phyloP scores from a whole-genome alignment of 345 rosid species.

The Hevea brasiliensis region DNA sequence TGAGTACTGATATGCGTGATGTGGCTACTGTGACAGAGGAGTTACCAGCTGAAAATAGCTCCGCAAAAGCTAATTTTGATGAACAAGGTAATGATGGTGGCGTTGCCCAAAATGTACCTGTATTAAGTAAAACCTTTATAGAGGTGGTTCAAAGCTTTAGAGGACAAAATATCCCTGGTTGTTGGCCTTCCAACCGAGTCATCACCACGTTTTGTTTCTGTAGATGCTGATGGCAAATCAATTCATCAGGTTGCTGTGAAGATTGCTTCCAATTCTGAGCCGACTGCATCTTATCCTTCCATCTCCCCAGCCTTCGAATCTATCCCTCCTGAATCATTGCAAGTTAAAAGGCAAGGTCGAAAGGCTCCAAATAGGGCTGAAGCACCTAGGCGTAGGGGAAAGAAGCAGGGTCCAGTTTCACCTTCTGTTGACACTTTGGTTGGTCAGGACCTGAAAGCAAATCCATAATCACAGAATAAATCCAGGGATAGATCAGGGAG shows the following conservation, averaged over 20 bases:
- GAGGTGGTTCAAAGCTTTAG: conserved; percentile 9
- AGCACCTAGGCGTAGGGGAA: conserved; percentile 45
- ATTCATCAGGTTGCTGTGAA: conserved; percentile 2
- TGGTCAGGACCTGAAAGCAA: conserved; percentile 32
- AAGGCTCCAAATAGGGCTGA: conserved; percentile 39
- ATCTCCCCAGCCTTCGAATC: conserved; percentile 21
- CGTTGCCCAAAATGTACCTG: conserved; percentile 1
- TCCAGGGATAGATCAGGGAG: conserved; percentile 28
- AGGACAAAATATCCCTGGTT: conserved; percentile 2
- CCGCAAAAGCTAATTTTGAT: conserved; percentile 4
- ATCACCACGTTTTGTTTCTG: conserved; percentile 12
- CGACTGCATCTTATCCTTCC: conserved; percentile 29
- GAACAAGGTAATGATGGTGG: conserved; percentile 17
- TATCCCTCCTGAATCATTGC: conserved; percentile 25
- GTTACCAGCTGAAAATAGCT: conserved; percentile 13
- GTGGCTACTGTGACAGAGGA: conserved; percentile 21
- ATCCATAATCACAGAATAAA: conserved; percentile 26
- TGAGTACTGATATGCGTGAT: conserved; percentile 7
- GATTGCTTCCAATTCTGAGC: conserved; percentile 24
- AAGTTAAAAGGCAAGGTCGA: conserved; percentile 45
- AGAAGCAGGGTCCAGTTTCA: conserved; percentile 34
- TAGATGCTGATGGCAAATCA: conserved; percentile 7
- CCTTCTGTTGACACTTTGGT: conserved; percentile 30
- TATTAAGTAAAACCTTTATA: background rate
- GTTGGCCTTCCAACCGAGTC: conserved; percentile 9